These are phyloP conservation scores for Musa beccarii DNA, from an alignment of 176 grass and related monocot species.

Conservation along the genomic window DNA sequence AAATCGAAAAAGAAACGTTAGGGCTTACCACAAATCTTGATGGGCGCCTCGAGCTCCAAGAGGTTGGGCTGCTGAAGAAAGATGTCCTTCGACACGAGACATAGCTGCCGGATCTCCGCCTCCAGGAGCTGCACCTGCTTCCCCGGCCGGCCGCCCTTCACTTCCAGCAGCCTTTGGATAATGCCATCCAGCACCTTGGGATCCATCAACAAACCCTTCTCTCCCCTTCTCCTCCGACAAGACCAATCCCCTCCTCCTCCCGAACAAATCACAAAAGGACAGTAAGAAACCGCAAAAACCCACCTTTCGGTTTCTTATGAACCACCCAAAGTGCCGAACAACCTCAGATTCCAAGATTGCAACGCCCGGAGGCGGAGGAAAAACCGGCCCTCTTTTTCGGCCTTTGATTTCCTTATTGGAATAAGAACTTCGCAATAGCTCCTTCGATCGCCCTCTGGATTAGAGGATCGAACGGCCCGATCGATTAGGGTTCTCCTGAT, in stretches of 20 bases:
- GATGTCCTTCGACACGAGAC: constrained; percentile 30
- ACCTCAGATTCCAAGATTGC: neutral
- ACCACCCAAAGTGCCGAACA: constrained; percentile 1
- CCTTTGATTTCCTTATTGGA: neutral
- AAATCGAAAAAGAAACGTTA: neutral
- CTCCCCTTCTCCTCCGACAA: neutral
- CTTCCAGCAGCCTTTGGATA: constrained; percentile 33
- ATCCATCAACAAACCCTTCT: constrained; percentile 27
- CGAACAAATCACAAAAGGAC: neutral
- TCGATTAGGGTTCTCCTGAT: neutral
- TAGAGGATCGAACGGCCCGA: neutral
- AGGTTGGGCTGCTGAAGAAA: constrained; percentile 44
- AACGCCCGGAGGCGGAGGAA: neutral
- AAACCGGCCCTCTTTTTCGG: neutral
- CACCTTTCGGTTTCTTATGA: neutral
- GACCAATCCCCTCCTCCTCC: neutral
- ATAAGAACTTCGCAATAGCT: neutral
- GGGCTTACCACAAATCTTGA: constrained; percentile 42
- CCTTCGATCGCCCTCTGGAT: neutral
- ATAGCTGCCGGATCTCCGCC: constrained; percentile 45
- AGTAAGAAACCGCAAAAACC: neutral
- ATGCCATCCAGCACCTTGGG: constrained; percentile 30
- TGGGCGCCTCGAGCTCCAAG: constrained; percentile 41
- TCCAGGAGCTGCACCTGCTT: constrained; percentile 45
- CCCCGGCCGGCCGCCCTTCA: constrained; percentile 27